Conservation (phyloP, 495 filamentous ascomycete species). For the Lepraria neglecta region DNA sequence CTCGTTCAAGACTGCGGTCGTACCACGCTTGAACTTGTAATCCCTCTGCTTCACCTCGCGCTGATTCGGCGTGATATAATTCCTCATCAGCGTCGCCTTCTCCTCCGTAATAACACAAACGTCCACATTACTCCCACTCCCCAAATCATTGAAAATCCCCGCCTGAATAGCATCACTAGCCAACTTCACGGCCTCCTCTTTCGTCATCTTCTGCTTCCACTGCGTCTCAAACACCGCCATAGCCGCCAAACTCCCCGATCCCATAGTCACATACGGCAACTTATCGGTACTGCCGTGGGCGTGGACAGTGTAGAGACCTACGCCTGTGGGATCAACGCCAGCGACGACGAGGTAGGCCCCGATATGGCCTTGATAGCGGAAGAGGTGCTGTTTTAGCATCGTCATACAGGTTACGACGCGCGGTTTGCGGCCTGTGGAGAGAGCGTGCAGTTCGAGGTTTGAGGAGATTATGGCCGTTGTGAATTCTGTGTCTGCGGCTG, state of each 20-base stretch:
- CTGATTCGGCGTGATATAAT: constrained; percentile 87
- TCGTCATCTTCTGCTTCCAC: constrained; percentile 76
- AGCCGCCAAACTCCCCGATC: constrained; percentile 87
- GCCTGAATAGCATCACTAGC: constrained; percentile 85
- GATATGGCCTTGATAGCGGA: constrained; percentile 96
- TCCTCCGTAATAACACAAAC: constrained; percentile 89
- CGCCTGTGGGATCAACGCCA: constrained; percentile 92
- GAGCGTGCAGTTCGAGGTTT: constrained; percentile 91
- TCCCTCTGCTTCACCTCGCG: constrained; percentile 84
- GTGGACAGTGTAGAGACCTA: constrained; percentile 96
- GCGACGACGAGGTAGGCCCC: constrained; percentile 98
- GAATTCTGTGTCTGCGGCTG: constrained; percentile 98
- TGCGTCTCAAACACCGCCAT: constrained; percentile 98
- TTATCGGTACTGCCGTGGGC: constrained; percentile 98
- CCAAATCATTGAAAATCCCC: constrained; percentile 99
- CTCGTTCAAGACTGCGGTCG: constrained; percentile 89
- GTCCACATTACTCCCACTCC: constrained; percentile 95
- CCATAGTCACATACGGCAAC: constrained; percentile 99
- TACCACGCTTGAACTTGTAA: constrained; percentile 83
- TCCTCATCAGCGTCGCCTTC: constrained; percentile 85
- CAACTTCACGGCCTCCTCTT: constrained; percentile 75
- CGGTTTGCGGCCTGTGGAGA: constrained; percentile 91
- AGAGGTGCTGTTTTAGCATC: constrained; percentile 98
- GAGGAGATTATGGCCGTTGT: constrained; percentile 98
- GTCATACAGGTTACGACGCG: constrained; percentile 99